Conservation (phyloP, 2,329 filamentous ascomycete genomes). For the Daldinia eschscholtzii region DNA sequence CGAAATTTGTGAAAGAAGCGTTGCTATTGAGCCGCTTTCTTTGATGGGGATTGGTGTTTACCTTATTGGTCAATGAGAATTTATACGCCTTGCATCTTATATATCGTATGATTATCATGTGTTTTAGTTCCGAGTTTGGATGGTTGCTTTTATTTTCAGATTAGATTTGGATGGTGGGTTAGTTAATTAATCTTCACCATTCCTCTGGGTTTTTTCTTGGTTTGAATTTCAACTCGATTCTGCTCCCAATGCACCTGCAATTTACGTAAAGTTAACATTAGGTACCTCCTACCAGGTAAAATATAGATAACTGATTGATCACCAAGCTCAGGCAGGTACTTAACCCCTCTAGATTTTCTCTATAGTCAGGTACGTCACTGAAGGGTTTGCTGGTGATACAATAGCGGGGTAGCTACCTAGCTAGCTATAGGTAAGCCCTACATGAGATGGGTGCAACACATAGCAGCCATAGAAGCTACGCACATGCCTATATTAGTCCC, state of each 20-base stretch:
- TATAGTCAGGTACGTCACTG: not conserved
- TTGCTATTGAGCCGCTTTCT: conserved; percentile 7
- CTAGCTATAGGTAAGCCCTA: too few species aligned
- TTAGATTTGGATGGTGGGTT: not conserved
- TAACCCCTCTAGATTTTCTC: conserved; percentile 6
- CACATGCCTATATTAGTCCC: too few species aligned
- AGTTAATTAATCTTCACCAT: not conserved
- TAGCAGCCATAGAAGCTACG: not conserved
- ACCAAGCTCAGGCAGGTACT: conserved; percentile 32
- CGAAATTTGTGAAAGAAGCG: not conserved
- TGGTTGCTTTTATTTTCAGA: not conserved
- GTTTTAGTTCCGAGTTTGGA: conserved; percentile 6
- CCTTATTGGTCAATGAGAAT: conserved; percentile 21
- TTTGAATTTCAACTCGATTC: not conserved
- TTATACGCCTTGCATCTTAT: conserved; percentile 33
- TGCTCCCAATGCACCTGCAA: not conserved
- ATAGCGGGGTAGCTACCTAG: conserved; percentile 27
- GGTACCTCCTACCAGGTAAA: not conserved
- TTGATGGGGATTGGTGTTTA: conserved; percentile 18
- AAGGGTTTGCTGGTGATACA: not conserved
- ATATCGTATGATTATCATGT: conserved; percentile 2
- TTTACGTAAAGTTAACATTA: not conserved
- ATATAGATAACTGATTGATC: conserved; percentile 2
- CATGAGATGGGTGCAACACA: not conserved
- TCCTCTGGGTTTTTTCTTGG: not conserved